Conservation (phyloP, 306 rosid genomes). For the Abrus precatorius region DNA sequence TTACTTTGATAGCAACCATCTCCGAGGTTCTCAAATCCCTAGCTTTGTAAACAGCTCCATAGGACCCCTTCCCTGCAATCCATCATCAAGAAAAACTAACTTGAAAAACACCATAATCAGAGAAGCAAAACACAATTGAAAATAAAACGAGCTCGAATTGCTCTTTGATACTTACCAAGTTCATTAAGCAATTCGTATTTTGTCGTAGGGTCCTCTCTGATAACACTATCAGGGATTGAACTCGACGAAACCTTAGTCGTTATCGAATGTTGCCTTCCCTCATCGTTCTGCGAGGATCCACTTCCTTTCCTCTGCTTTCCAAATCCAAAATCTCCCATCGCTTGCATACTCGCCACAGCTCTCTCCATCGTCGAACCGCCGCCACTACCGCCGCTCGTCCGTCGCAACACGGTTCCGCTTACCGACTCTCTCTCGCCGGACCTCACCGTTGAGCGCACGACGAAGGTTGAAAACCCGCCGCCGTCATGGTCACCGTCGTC, state of each 20-base stretch:
- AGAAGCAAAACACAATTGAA: constrained; percentile 9
- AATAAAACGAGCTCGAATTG: constrained; percentile 28
- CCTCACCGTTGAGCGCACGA: constrained; percentile 66
- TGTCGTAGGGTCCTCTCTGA: constrained; percentile 86
- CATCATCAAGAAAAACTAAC: background rate
- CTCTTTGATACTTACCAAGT: constrained; percentile 67
- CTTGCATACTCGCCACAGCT: constrained; percentile 98
- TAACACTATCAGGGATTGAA: constrained; percentile 93
- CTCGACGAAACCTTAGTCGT: constrained; percentile 76
- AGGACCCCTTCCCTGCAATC: constrained; percentile 93
- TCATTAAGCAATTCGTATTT: constrained; percentile 97
- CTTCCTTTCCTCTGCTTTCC: constrained; percentile 80
- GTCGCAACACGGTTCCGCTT: constrained; percentile 75
- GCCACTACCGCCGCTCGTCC: constrained; percentile 48
- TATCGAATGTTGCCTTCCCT: constrained; percentile 58
- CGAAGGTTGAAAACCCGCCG: constrained; percentile 74
- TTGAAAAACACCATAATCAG: background rate
- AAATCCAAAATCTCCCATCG: constrained; percentile 71
- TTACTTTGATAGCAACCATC: constrained; percentile 95
- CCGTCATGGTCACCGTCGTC: constrained; percentile 56
- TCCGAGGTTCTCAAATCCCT: constrained; percentile 92
- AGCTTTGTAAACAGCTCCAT: constrained; percentile 97
- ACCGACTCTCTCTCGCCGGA: constrained; percentile 66
- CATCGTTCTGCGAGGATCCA: constrained; percentile 72
- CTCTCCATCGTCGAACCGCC: constrained; percentile 74